phyloP scores from a whole-genome alignment of 192 early-diverging fungal species.

The Helicostylum pulchrum region DNA sequence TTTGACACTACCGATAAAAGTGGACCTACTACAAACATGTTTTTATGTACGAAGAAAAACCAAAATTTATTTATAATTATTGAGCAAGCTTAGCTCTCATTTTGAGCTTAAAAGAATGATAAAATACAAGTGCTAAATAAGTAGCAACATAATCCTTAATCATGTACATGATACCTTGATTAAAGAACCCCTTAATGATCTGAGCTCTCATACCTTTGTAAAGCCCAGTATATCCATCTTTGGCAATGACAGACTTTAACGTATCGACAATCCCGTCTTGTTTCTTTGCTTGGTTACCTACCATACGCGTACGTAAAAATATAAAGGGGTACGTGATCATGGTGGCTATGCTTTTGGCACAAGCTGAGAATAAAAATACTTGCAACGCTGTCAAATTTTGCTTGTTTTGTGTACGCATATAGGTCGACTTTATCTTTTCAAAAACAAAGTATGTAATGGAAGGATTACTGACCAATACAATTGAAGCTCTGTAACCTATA shows the following conservation, averaged over 20 bases:
- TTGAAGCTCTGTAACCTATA: conserved; percentile 44
- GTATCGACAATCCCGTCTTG: conserved; percentile 16
- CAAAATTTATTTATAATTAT: not conserved
- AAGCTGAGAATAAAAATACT: conserved; percentile 46
- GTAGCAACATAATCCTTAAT: conserved; percentile 53
- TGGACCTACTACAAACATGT: too few relatives aligned
- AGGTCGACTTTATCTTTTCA: conserved; percentile 39
- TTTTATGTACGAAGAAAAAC: too few relatives aligned
- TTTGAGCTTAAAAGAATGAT: conserved; percentile 23
- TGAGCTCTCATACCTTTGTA: conserved; percentile 42
- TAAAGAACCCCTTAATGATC: conserved; percentile 55
- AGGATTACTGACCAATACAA: conserved; percentile 45
- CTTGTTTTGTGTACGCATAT: conserved; percentile 19
- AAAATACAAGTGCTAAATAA: conserved; percentile 43
- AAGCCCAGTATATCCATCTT: conserved; percentile 11
- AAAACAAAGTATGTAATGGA: conserved; percentile 54
- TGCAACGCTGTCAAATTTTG: conserved; percentile 35
- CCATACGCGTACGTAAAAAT: conserved; percentile 43
- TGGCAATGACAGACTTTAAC: conserved; percentile 15
- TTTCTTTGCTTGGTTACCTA: conserved; percentile 21
- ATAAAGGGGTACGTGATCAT: conserved; percentile 51
- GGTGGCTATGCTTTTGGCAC: conserved; percentile 47
- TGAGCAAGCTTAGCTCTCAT: conserved; percentile 11
- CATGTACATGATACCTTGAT: conserved; percentile 52
- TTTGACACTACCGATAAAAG: too few relatives aligned